Percentiles rank a stretch among this genome's conserved stretches.
Evolutionary conservation across 768 basidiomycete genomes (phyloP).

Genomic region (Mycena amicta): DNA sequence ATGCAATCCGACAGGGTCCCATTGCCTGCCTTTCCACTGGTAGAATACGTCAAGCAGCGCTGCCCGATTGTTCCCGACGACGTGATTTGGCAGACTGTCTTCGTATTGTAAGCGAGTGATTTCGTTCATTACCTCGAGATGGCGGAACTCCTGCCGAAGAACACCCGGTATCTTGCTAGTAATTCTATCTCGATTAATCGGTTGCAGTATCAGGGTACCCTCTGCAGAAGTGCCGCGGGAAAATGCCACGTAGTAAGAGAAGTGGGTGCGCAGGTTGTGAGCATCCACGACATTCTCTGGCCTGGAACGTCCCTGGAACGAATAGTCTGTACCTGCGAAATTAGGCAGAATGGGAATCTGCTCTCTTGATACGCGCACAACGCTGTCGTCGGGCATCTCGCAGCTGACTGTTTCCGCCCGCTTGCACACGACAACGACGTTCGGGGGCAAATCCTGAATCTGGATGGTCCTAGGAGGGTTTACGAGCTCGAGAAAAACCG

Average conservation of each 20-base stretch:
- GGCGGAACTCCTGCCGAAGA: slow-evolving; percentile 36
- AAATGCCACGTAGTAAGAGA: slow-evolving; percentile 34
- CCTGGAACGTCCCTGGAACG: slow-evolving; percentile 36
- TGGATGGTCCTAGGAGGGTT: background rate
- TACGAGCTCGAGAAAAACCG: background rate
- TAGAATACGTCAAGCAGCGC: slow-evolving; percentile 28
- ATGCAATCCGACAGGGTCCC: no score
- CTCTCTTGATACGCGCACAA: slow-evolving; percentile 17
- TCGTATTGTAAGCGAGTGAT: slow-evolving; percentile 31
- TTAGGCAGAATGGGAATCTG: slow-evolving; percentile 32
- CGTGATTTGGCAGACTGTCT: slow-evolving; percentile 13
- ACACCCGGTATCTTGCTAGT: slow-evolving; percentile 27
- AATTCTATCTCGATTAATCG: slow-evolving; percentile 27
- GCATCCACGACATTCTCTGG: slow-evolving; percentile 30
- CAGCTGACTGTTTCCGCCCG: slow-evolving; percentile 5
- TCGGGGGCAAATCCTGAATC: slow-evolving; percentile 4
- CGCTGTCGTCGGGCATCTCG: slow-evolving; percentile 18
- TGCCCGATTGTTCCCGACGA: slow-evolving; percentile 19
- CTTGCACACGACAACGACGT: slow-evolving; percentile 31
- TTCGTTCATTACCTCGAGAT: slow-evolving; percentile 38
- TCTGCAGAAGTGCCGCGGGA: slow-evolving; percentile 27
- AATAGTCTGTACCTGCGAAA: slow-evolving; percentile 39
- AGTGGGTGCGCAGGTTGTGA: slow-evolving; percentile 25
- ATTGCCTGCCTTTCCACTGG: slow-evolving; percentile 22
- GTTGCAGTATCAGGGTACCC: slow-evolving; percentile 31